These are phyloP conservation scores for Talaromyces borbonicus DNA, from an alignment of 495 filamentous ascomycete species.

Conservation along the genomic window DNA sequence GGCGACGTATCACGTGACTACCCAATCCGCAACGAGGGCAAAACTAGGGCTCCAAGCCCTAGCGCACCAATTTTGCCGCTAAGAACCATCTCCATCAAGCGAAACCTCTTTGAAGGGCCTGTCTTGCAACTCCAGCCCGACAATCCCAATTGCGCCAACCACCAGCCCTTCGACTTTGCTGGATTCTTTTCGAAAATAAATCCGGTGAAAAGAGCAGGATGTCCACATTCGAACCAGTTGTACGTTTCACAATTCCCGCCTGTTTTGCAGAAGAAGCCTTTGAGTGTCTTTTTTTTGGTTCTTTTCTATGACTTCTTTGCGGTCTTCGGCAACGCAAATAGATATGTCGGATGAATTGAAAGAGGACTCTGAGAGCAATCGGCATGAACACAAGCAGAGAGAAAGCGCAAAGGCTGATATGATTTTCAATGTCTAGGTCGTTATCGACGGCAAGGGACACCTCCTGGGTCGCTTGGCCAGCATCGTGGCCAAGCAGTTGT, in stretches of 20 bases:
- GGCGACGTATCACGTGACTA: neutral
- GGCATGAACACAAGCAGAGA: slow-evolving; percentile 1
- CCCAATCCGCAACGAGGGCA: neutral
- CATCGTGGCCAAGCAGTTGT: slow-evolving; percentile 98
- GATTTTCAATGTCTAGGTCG: slow-evolving; percentile 50
- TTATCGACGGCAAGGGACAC: slow-evolving; percentile 99
- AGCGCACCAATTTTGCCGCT: slow-evolving; percentile 10
- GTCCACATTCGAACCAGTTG: slow-evolving; percentile 95
- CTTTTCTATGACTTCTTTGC: too few species aligned
- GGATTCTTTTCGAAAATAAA: slow-evolving; percentile 28
- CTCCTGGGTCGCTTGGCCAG: slow-evolving; percentile 97
- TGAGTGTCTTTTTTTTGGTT: slow-evolving; percentile 1
- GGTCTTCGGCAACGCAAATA: too few species aligned
- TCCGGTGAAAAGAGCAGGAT: slow-evolving; percentile 61
- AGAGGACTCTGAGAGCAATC: neutral
- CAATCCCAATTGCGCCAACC: slow-evolving; percentile 10
- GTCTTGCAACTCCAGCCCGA: slow-evolving; percentile 7
- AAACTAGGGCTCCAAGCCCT: slow-evolving; percentile 7
- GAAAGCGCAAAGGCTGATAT: slow-evolving; percentile 20
- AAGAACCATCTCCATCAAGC: slow-evolving; percentile 9
- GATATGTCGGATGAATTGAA: neutral
- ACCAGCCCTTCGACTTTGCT: slow-evolving; percentile 25
- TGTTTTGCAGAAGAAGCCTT: slow-evolving; percentile 11
- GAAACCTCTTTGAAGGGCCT: slow-evolving; percentile 5
- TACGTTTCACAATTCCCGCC: slow-evolving; percentile 50